Conservation (phyloP, 2,329 filamentous ascomycete genomes). For the Furcasterigmium sp. region DNA sequence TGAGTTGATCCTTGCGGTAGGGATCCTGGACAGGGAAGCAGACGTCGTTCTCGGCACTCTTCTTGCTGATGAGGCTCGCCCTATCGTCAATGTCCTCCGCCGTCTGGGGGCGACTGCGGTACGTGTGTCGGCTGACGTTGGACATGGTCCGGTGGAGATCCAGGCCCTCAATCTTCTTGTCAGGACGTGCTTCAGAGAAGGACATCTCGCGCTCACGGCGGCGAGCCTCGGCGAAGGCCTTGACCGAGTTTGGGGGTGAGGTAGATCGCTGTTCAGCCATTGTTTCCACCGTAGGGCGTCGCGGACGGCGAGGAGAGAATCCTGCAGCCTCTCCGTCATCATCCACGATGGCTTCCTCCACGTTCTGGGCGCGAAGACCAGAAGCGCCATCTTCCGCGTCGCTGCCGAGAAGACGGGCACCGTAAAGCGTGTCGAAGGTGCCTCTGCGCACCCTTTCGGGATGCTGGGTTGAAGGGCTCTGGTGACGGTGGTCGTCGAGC, state of each 20-base stretch:
- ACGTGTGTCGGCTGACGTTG: conserved; percentile 57
- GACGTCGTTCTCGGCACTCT: conserved; percentile 78
- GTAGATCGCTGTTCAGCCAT: conserved; percentile 58
- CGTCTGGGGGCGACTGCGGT: conserved; percentile 51
- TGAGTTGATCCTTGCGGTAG: conserved; percentile 63
- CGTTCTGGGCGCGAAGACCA: conserved; percentile 64
- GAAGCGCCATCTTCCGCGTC: conserved; percentile 18
- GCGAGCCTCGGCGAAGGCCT: conserved; percentile 89
- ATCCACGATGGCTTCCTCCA: conserved; percentile 79
- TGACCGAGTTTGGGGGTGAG: conserved; percentile 94
- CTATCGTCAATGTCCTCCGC: conserved; percentile 58
- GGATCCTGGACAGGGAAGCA: conserved; percentile 80
- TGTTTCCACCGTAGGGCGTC: conserved; percentile 53
- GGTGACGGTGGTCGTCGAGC: conserved; percentile 81
- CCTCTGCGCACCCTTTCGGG: conserved; percentile 60
- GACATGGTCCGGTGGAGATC: conserved; percentile 68
- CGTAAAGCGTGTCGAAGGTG: conserved; percentile 68
- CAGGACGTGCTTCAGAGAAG: conserved; percentile 39
- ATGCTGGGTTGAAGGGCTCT: conserved; percentile 55
- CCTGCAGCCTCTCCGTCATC: conserved; percentile 56
- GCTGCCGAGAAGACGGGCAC: conserved; percentile 39
- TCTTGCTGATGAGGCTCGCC: conserved; percentile 57
- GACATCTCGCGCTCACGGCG: conserved; percentile 72
- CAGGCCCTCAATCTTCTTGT: conserved; percentile 36
- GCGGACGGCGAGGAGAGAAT: conserved; percentile 36